Evolutionary conservation across 352 stramenopile species (phyloP).

Genomic region (Globisporangium lucens): DNA sequence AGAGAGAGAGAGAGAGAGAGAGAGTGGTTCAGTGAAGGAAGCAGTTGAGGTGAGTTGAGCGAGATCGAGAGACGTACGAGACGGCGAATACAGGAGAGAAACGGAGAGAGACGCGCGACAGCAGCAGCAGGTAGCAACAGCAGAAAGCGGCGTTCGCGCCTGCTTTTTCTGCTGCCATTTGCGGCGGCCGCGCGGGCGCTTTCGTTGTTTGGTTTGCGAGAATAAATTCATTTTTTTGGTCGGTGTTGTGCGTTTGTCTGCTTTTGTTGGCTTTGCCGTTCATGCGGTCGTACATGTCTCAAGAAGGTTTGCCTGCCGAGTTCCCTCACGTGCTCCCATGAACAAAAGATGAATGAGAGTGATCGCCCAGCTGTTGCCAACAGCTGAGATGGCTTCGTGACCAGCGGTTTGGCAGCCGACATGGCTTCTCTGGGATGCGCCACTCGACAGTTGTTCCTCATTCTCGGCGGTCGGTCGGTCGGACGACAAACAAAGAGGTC

Average conservation of each 20-base stretch:
- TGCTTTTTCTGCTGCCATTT: not conserved
- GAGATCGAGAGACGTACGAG: slow-evolving; percentile 17
- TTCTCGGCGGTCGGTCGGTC: not conserved
- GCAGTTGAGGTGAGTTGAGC: not conserved
- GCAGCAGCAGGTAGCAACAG: not conserved
- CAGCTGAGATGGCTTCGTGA: slow-evolving; percentile 5
- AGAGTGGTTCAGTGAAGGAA: not conserved
- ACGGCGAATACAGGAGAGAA: slow-evolving; percentile 8
- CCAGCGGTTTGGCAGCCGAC: slow-evolving; percentile 5
- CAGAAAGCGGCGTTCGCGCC: not conserved
- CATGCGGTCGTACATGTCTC: not conserved
- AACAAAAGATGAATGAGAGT: no score
- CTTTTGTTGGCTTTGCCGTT: not conserved
- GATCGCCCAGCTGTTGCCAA: no score
- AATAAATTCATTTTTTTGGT: slow-evolving; percentile 26
- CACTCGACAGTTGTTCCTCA: not conserved
- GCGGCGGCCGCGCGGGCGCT: no score
- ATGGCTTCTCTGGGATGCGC: slow-evolving; percentile 10
- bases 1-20: slow-evolving; percentile 21
- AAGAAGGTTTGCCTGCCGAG: not conserved
- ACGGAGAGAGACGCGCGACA: not conserved
- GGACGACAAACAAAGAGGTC: not conserved
- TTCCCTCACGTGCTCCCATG: not conserved
- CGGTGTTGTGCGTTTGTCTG: not conserved
- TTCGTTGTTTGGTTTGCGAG: slow-evolving; percentile 17